These are phyloP conservation scores for Calvatia gigantea DNA, from an alignment of 768 basidiomycete genomes.

Conservation along the genomic window DNA sequence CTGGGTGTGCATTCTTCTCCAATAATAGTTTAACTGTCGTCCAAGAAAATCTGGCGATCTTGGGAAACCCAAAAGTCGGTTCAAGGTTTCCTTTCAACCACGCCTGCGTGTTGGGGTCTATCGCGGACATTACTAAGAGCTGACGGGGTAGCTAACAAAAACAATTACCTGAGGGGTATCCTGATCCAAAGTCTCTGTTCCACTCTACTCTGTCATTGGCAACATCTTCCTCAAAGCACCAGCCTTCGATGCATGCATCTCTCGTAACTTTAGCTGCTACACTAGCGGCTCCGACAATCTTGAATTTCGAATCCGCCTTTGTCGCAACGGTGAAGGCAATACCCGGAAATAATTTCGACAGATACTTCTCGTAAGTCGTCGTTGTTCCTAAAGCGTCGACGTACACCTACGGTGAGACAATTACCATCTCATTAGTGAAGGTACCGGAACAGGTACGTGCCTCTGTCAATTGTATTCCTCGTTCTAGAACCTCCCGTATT, in stretches of 20 bases:
- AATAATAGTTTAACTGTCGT: conserved; percentile 83
- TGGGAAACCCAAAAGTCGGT: conserved; percentile 90
- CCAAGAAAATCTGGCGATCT: conserved; percentile 92
- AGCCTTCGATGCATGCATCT: conserved; percentile 84
- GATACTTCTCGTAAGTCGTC: conserved; percentile 78
- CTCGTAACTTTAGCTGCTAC: conserved; percentile 98
- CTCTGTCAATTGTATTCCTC: conserved; percentile 77
- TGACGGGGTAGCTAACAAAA: background rate
- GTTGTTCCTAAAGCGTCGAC: conserved; percentile 94
- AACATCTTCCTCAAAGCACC: conserved; percentile 71
- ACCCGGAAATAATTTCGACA: conserved; percentile 77
- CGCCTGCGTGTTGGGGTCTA: conserved; percentile 89
- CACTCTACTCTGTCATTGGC: conserved; percentile 23
- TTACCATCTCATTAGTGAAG: background rate
- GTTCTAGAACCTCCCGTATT: conserved; percentile 80
- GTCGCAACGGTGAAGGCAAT: conserved; percentile 85
- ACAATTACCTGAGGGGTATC: conserved; percentile 80
- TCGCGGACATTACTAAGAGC: background rate
- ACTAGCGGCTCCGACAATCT: conserved; percentile 95
- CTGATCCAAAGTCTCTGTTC: conserved; percentile 60
- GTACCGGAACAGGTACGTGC: conserved; percentile 31
- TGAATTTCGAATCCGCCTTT: conserved; percentile 95
- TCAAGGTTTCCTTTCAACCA: conserved; percentile 80
- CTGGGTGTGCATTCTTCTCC: conserved; percentile 73
- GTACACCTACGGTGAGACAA: conserved; percentile 58